Conservation (phyloP, 176 grass and related monocot genomes). For the Cymbopogon citratus region DNA sequence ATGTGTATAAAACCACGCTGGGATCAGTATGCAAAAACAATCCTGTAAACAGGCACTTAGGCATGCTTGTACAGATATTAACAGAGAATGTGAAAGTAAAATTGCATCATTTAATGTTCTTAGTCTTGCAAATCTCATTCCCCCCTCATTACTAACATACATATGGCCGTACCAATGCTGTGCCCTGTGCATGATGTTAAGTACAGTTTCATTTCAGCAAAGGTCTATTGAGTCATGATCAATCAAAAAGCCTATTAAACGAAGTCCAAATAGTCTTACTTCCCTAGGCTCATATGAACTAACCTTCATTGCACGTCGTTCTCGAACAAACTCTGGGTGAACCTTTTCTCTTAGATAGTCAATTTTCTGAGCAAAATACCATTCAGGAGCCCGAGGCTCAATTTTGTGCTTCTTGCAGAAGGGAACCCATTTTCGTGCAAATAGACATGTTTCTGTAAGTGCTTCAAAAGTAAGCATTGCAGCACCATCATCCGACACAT, state of each 20-base stretch:
- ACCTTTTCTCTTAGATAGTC: conserved; percentile 31
- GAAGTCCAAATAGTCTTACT: background rate
- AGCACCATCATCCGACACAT: conserved; percentile 29
- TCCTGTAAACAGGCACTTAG: background rate
- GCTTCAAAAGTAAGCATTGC: conserved; percentile 30
- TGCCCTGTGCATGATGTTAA: background rate
- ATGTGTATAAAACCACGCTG: background rate
- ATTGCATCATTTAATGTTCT: background rate
- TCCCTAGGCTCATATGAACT: background rate
- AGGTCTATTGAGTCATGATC: background rate
- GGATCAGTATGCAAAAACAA: background rate
- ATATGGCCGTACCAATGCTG: background rate
- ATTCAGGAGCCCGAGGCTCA: conserved; percentile 31
- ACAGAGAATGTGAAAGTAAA: background rate
- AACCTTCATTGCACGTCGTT: conserved; percentile 31
- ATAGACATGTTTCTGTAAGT: conserved; percentile 31
- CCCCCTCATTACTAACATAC: background rate
- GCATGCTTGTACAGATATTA: background rate
- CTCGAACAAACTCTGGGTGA: conserved; percentile 25
- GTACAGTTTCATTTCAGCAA: background rate
- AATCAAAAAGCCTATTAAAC: background rate
- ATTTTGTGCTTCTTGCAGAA: conserved; percentile 32
- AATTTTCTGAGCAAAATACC: conserved; percentile 37
- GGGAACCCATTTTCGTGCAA: conserved; percentile 27
- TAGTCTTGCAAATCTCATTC: background rate